Percentiles rank a stretch among this genome's conserved stretches.
phyloP scores from a whole-genome alignment of 495 filamentous ascomycete genomes.

The Evansstolkia leycettana region DNA sequence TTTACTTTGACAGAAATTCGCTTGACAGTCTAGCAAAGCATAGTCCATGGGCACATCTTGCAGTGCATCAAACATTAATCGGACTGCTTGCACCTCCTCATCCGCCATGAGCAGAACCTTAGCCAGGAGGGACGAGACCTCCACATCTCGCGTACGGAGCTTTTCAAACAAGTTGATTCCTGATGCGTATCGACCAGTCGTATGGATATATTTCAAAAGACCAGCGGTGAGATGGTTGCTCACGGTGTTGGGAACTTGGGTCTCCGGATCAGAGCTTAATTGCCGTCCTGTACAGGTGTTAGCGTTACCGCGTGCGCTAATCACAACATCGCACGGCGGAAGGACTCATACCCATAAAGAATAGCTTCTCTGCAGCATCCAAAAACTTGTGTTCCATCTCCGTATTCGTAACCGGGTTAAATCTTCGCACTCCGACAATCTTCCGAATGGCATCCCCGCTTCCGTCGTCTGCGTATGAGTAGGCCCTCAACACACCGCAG shows the following conservation, averaged over 20 bases:
- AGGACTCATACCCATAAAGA: slow-evolving; percentile 67
- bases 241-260: slow-evolving; percentile 92
- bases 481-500: slow-evolving; percentile 83
- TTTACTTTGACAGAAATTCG: slow-evolving; percentile 83
- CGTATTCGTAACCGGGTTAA: slow-evolving; percentile 94
- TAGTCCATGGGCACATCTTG: slow-evolving; percentile 94
- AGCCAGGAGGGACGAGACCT: slow-evolving; percentile 85
- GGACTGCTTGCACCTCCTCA: slow-evolving; percentile 89
- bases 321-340: background rate
- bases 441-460: slow-evolving; percentile 82
- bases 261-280: slow-evolving; percentile 90
- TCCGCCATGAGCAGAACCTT: slow-evolving; percentile 84
- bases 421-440: slow-evolving; percentile 86
- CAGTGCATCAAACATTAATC: slow-evolving; percentile 74
- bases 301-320: slow-evolving; percentile 8
- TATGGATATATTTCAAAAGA: slow-evolving; percentile 91
- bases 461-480: slow-evolving; percentile 92
- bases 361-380: slow-evolving; percentile 86
- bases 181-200: slow-evolving; percentile 86
- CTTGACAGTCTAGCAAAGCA: slow-evolving; percentile 83
- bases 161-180: slow-evolving; percentile 98
- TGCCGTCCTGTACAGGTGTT: slow-evolving; percentile 58
- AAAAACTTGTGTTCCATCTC: slow-evolving; percentile 95
- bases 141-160: slow-evolving; percentile 75
- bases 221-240: slow-evolving; percentile 92